Evolutionary conservation across 345 rosid species (phyloP).

Genomic region (Mallotus nudiflorus): DNA sequence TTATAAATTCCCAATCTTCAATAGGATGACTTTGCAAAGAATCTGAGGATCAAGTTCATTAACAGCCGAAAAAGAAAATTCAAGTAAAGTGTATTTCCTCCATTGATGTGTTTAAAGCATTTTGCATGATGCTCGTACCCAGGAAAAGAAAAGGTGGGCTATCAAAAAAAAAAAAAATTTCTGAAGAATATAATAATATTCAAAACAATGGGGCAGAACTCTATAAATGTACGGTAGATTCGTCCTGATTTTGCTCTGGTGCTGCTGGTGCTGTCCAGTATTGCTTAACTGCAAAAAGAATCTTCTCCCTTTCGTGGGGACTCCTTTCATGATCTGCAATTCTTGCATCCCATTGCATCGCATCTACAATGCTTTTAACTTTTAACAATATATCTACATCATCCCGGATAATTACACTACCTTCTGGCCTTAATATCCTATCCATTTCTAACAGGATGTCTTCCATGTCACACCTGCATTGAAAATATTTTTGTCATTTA

Average conservation of each 20-base stretch:
- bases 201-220: neutral
- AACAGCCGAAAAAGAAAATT: too few relatives aligned
- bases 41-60: neutral
- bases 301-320: conserved; percentile 71
- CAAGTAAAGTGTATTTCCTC: too few relatives aligned
- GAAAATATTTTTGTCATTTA: neutral
- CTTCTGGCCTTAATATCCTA: conserved; percentile 81
- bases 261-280: conserved; percentile 65
- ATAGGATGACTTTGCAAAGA: neutral
- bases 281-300: conserved; percentile 70
- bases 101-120: neutral
- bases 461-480: conserved; percentile 69
- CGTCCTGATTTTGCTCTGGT: conserved; percentile 9
- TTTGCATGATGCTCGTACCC: neutral
- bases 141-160: neutral
- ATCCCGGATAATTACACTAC: conserved; percentile 79
- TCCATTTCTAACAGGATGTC: conserved; percentile 85
- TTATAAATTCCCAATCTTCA: neutral
- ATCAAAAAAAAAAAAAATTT: neutral
- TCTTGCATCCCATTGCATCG: conserved; percentile 76
- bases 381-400: conserved; percentile 70
- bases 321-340: conserved; percentile 79
- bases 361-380: conserved; percentile 58
- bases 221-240: conserved; percentile 8
- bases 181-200: neutral